Conservation (phyloP, 345 rosid genomes). For the Litchi chinensis region DNA sequence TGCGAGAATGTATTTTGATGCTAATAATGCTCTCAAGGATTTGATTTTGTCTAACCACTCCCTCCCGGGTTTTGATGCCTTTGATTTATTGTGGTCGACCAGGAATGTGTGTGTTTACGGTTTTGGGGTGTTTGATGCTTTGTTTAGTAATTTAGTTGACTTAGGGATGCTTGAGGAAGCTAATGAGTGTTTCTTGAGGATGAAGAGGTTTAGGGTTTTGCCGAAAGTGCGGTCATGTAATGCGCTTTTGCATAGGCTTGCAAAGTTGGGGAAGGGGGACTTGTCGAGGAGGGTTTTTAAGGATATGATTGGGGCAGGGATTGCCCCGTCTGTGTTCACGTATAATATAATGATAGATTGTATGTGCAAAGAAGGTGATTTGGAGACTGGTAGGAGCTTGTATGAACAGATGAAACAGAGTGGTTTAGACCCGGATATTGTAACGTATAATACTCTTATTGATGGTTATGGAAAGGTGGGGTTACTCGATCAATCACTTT, state of each 20-base stretch:
- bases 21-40: conserved; percentile 51
- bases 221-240: conserved; percentile 73
- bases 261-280: conserved; percentile 40
- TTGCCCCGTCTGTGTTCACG: conserved; percentile 54
- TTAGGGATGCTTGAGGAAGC: conserved; percentile 69
- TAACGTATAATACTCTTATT: conserved; percentile 70
- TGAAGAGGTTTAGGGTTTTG: conserved; percentile 58
- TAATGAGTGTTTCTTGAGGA: conserved; percentile 47
- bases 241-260: conserved; percentile 52
- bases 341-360: conserved; percentile 68
- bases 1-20: conserved; percentile 59
- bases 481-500: conserved; percentile 45
- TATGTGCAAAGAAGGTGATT: conserved; percentile 68
- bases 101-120: conserved; percentile 57
- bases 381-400: conserved; percentile 46
- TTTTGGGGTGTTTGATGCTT: conserved; percentile 75
- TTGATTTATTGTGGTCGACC: conserved; percentile 68
- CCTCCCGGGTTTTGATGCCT: conserved; percentile 44
- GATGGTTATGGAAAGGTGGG: conserved; percentile 73
- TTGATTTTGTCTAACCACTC: conserved; percentile 33
- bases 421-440: conserved; percentile 62
- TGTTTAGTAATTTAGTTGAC: conserved; percentile 67
- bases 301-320: conserved; percentile 57
- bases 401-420: conserved; percentile 59
- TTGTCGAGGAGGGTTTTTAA: conserved; percentile 42